A percentile compares a stretch with the other conserved stretches of the same genome.
phyloP scores from a whole-genome alignment of 495 filamentous ascomycete genomes.

The Talaromyces wortmannii region DNA sequence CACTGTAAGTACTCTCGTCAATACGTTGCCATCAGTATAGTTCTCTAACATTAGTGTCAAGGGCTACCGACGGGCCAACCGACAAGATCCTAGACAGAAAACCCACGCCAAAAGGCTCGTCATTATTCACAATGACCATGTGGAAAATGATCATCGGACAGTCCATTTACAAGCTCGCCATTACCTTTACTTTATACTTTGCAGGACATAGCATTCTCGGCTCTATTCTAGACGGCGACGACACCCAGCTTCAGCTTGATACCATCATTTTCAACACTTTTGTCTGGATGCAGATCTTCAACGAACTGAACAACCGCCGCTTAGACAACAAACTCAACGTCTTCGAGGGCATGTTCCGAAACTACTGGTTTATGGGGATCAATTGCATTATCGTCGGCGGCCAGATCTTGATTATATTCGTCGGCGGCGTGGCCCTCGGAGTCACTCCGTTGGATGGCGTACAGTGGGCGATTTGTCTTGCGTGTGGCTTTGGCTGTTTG shows the following conservation, averaged over 20 bases:
- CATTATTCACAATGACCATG: slow-evolving; percentile 78
- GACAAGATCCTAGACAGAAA: slow-evolving; percentile 74
- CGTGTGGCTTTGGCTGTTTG: slow-evolving; percentile 65
- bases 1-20: slow-evolving; percentile 37
- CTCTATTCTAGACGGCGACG: slow-evolving; percentile 33
- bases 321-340: slow-evolving; percentile 88
- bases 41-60: slow-evolving; percentile 9
- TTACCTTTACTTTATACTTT: slow-evolving; percentile 77
- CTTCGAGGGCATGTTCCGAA: slow-evolving; percentile 70
- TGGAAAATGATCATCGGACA: slow-evolving; percentile 96
- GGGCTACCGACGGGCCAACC: slow-evolving; percentile 74
- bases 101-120: slow-evolving; percentile 71
- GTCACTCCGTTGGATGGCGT: slow-evolving; percentile 58
- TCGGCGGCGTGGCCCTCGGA: slow-evolving; percentile 67
- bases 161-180: slow-evolving; percentile 70
- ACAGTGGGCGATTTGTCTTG: slow-evolving; percentile 73
- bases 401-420: slow-evolving; percentile 74
- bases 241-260: slow-evolving; percentile 42
- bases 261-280: slow-evolving; percentile 91
- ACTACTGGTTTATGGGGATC: slow-evolving; percentile 80
- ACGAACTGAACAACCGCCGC: slow-evolving; percentile 84
- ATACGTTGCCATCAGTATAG: too few relatives aligned
- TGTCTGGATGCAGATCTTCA: slow-evolving; percentile 97
- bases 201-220: slow-evolving; percentile 53
- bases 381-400: slow-evolving; percentile 72